Evolutionary conservation across 1,139 yeast genomes (phyloP), one percentile per base, ranked within the genome.

Genomic region (Debaryomycetaceae sp.): DNA sequence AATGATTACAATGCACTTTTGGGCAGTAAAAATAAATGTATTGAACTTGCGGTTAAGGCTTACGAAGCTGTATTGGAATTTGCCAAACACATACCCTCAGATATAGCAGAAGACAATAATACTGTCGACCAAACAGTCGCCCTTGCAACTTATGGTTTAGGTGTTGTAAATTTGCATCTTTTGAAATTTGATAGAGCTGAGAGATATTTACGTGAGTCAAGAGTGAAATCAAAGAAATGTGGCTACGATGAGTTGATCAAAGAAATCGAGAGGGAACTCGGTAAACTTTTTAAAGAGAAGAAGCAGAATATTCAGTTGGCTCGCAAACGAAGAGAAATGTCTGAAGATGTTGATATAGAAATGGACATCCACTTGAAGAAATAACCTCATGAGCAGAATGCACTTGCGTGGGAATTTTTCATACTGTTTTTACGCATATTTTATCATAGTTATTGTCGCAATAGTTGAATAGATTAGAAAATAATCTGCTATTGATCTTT

Each of bases 91-190:
- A 59, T 81, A 6, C 81, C 84, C 2, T 57, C 48, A 39, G 67
- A 60, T 20, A 49, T 52, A 34, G 54, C 55, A 42, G 55, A 52
- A 31, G 48, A 51, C 38, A 54, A 58, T 40, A 44, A 50, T 40
- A 55, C 59, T 37, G 60, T 70, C 20, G 54, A 55, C 42, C 89
- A 87, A 51, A 82, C 87, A 2, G 80, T 85, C 31, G 96, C 96
- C 0, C 70, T 89, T 57, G 81, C 96, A 0, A 82, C 89, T 0
- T 91, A 88, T 58, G 95, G 96, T 0, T 70, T 88, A 37, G 98
- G 97, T 0, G 95, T 90, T 5, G 76, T 88, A 13, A 76, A 81
- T 41, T 64, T 87, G 17, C 90, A 87, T 57, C 57, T 70, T 36
- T 75, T 81, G 1, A 67, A 83, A 22, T 70, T 74, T 46, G 75